Evolutionary conservation across 163 green algal genomes (phyloP).

Genomic region (Scenedesmus sp.): DNA sequence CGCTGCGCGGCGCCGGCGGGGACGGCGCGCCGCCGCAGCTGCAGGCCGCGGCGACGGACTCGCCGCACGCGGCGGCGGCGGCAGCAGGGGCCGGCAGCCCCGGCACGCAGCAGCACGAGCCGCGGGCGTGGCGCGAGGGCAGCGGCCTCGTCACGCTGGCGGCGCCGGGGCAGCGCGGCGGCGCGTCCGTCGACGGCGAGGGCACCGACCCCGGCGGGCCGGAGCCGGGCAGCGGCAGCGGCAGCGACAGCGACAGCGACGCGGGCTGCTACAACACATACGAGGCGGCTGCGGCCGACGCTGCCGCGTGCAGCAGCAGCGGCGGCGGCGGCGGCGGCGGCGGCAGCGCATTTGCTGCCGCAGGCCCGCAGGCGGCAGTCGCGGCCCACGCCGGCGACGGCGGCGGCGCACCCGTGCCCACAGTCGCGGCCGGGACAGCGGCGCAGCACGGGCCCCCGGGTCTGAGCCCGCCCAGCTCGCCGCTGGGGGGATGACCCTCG

Average conservation of each 20-base stretch:
- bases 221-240: neutral
- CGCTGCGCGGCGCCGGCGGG: neutral
- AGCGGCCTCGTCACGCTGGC: neutral
- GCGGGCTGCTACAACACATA: too few species aligned
- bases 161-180: too few species aligned
- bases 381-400: too few species aligned
- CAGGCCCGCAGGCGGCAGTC: constrained; percentile 7
- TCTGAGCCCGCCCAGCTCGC: neutral
- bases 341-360: neutral
- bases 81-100: neutral
- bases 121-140: neutral
- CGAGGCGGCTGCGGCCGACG: too few species aligned
- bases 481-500: constrained; percentile 1
- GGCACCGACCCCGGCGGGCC: too few species aligned
- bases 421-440: too few species aligned
- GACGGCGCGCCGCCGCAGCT: constrained; percentile 3
- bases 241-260: neutral
- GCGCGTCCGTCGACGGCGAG: too few species aligned
- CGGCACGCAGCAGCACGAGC: neutral
- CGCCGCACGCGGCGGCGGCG: neutral
- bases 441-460: constrained; percentile 17
- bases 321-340: constrained; percentile 21
- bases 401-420: too few species aligned
- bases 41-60: neutral
- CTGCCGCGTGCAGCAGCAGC: constrained; percentile 20